Base-by-base conservation (phyloP, 192 early-diverging fungal genomes). In the Linnemannia schmuckeri region DNA sequence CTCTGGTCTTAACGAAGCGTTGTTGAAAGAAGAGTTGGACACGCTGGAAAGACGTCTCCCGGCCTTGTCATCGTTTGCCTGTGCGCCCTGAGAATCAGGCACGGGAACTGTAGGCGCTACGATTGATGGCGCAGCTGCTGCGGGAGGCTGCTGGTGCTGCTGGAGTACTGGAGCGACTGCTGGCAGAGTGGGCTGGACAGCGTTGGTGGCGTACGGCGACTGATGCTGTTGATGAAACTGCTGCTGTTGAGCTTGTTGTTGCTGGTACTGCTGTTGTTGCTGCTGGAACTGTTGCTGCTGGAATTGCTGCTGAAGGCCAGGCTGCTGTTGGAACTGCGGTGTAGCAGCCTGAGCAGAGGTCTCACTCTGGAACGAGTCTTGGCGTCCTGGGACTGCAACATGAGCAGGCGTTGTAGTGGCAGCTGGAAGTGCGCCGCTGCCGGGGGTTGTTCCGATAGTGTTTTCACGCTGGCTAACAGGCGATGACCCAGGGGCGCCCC, bases 11-110 rank as follows among this genome's bases (percentile, higher is more conserved):
- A 72, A n/a, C 20, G 40, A 42, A 33, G 40, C 54, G 37, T 66
- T 63, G 52, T 82, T 82, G 41, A 85, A 61, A 0, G 82, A 85
- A 3, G 63, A 20, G 68, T 49, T 76, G 18, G 82, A 75, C 17
- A 75, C 6, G 40, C 63, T 79, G 35, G 82, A 84, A 13, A 33
- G 73, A 46, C 77, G 76, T 24, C 63, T 75, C 24, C 22, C 8
- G 4, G 5, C 5, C 44, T 70, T 70, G 24, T 77, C 77, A 46
- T 75, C 77, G 2, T 18, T 38, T 17, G 52, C 13, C 41, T 72
- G 72, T 4, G 75, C 40, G 38, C 37, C 49, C 2, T 40, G 18
- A 22, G 73, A 41, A 6, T 70, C 73, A 22, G 44, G 38, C 9
- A 35, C 38, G 15, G 37, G n/a, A 15, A 42, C 44, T 33, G 71